phyloP scores from a whole-genome alignment of 164 flowering plant genomes.

The Liquidambar formosana region DNA sequence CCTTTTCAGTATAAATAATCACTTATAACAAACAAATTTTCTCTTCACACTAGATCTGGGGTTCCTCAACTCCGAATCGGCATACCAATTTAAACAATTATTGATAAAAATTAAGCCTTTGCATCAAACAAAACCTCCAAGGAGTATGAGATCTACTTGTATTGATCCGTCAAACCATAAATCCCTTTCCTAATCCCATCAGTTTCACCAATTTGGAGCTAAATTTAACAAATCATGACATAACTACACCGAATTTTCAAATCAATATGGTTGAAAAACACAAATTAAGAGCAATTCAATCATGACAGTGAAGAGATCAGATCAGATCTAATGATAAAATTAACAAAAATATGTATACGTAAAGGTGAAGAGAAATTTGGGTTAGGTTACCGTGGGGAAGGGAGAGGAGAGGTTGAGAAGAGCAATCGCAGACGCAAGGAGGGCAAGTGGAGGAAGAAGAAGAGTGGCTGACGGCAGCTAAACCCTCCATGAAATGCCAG shows the following conservation, averaged over 20 bases:
- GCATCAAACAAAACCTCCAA: background rate
- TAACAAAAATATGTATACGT: no score
- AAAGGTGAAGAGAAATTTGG: no score
- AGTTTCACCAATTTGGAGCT: background rate
- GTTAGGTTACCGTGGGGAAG: conserved; percentile 67
- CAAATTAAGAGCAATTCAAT: background rate
- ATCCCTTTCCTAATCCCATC: background rate
- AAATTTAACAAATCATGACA: background rate
- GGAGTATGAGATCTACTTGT: background rate
- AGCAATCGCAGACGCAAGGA: conserved; percentile 83
- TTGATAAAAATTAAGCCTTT: background rate
- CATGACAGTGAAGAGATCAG: conserved; percentile 1
- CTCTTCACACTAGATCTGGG: background rate
- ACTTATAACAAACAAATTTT: background rate
- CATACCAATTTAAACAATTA: background rate
- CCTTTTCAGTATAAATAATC: background rate
- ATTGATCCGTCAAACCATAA: background rate
- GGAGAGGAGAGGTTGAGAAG: conserved; percentile 65
- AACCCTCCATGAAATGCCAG: conserved; percentile 66
- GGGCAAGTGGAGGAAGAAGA: conserved; percentile 49
- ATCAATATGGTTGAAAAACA: conserved; percentile 1
- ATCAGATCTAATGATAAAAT: conserved; percentile 18
- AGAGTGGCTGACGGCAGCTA: conserved; percentile 45
- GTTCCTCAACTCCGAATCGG: background rate
- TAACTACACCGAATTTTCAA: background rate